Conservation (phyloP, 1,284 basidiomycete genomes). For the Pyrrhoderma lamaoense region DNA sequence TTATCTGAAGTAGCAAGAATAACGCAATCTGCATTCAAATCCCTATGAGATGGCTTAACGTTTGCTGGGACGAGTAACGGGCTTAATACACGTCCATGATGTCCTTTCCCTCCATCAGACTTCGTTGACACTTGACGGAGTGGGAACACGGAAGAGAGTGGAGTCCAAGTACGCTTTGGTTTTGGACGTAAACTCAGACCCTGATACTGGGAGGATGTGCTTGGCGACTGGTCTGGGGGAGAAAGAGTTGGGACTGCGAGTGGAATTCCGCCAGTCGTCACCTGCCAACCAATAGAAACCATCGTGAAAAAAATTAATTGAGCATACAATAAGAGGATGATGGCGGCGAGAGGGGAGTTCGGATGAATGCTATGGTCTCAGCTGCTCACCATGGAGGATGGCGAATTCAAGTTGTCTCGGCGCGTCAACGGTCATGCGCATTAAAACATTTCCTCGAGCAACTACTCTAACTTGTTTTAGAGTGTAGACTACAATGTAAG, state of each 20-base stretch:
- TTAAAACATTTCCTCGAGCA: too few species aligned
- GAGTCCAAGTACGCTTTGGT: not conserved
- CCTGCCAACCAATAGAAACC: not conserved
- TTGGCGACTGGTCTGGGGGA: not conserved
- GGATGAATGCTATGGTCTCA: too few species aligned
- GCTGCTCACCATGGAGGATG: too few species aligned
- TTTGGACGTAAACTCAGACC: not conserved
- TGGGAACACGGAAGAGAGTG: not conserved
- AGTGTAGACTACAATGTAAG: too few species aligned
- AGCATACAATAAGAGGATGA: too few species aligned
- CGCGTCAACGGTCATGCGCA: too few species aligned
- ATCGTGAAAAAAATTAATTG: not conserved
- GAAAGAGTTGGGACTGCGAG: not conserved
- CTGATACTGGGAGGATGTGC: too few species aligned
- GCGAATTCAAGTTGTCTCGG: too few species aligned
- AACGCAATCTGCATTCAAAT: slow-evolving; percentile 12
- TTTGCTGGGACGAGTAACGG: slow-evolving; percentile 4
- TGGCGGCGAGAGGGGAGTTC: too few species aligned
- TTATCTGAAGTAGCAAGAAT: slow-evolving; percentile 20
- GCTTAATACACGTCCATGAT: not conserved
- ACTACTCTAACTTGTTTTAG: too few species aligned
- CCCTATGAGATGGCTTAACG: slow-evolving; percentile 8
- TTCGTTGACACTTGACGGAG: not conserved
- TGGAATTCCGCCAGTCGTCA: not conserved
- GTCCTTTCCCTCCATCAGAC: not conserved